Base-by-base conservation (phyloP, 139 green algal genomes). In the Edaphochlamys debaryana region DNA sequence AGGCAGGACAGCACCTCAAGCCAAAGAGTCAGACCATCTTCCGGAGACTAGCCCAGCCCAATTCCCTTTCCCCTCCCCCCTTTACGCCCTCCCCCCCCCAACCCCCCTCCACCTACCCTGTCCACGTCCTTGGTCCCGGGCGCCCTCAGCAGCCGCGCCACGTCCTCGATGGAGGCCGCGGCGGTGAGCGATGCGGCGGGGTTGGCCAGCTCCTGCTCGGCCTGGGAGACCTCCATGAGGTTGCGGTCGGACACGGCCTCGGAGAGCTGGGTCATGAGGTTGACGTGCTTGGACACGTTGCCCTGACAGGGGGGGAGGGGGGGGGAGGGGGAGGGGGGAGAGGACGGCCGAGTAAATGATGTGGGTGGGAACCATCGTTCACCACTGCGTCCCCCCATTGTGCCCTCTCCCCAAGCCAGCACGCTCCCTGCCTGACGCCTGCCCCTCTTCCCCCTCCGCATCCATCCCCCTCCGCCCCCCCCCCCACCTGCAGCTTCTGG, bases 121-220 rank as follows among this genome's bases (percentile, higher is more conserved):
- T 90, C 86, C 69, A 80, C 84, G 82, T 87, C 86, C 2, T 32
- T 4, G 11, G 80, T 73, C 30, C 15, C 34, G n/a, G 45, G 41
- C 32, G 62, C 50, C 34, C 86, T 87, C 86, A 92, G 77, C 80
- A 89, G 60, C 62, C 38, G 63, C 66, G 88, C 80, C 45, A 94
- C 48, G 38, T 90, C 79, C 38, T 93, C 87, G 36, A 88, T 89
- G 0, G 84, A 77, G 11, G 70, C 63, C 5, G 90, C 86, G 17
- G 90, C 76, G 25, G 79, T 85, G 37, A 92, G 45, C 68, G 40
- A 79, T 40, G 75, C 77, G 27, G 88, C 85, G 2, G 91, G 86
- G 82, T 90, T 98, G 48, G 90, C 92, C 50, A 99, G 78, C 15
- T 99, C 96, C 86, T 99, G 97, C 89, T 99, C 96, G 38, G 95